These are phyloP conservation scores for Stemphylium lycopersici DNA, from an alignment of 2,329 filamentous ascomycete species.

Conservation along the genomic window DNA sequence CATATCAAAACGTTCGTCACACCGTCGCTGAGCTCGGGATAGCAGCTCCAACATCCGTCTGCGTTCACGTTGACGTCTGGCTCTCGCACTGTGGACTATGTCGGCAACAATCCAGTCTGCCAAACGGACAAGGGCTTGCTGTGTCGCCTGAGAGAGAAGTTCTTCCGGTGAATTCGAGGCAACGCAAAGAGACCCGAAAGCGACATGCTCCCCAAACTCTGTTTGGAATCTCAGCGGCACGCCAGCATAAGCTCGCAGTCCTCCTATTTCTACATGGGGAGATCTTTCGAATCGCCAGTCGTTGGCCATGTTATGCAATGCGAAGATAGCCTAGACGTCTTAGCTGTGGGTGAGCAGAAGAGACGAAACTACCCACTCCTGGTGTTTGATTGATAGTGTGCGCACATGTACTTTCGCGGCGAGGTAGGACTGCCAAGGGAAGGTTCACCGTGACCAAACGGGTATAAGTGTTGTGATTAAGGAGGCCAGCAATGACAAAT, in stretches of 20 bases:
- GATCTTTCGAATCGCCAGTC: constrained; percentile 55
- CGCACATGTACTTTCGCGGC: constrained; percentile 54
- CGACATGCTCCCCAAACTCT: constrained; percentile 49
- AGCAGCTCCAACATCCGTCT: constrained; percentile 49
- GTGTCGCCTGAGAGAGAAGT: constrained; percentile 40
- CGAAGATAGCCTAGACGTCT: constrained; percentile 45
- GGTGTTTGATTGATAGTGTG: constrained; percentile 51
- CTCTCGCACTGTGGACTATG: constrained; percentile 48
- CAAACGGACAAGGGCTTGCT: constrained; percentile 45
- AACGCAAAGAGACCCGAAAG: constrained; percentile 54
- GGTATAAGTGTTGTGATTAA: constrained; percentile 53
- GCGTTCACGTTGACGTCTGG: constrained; percentile 50
- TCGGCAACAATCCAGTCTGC: constrained; percentile 52
- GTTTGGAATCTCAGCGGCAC: constrained; percentile 50
- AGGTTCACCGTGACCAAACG: constrained; percentile 53
- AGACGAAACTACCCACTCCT: constrained; percentile 30
- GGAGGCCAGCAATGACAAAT: constrained; percentile 53
- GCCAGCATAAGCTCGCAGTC: constrained; percentile 52
- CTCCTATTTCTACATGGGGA: constrained; percentile 51
- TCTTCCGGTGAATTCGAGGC: constrained; percentile 46
- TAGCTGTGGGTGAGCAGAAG: constrained; percentile 4
- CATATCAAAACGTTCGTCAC: constrained; percentile 27
- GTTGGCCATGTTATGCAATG: constrained; percentile 50
- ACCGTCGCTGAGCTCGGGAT: constrained; percentile 26
- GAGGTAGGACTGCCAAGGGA: constrained; percentile 51